Evolutionary conservation across 2,329 filamentous ascomycete genomes (phyloP).

Genomic region (Dactylella cylindrospora): DNA sequence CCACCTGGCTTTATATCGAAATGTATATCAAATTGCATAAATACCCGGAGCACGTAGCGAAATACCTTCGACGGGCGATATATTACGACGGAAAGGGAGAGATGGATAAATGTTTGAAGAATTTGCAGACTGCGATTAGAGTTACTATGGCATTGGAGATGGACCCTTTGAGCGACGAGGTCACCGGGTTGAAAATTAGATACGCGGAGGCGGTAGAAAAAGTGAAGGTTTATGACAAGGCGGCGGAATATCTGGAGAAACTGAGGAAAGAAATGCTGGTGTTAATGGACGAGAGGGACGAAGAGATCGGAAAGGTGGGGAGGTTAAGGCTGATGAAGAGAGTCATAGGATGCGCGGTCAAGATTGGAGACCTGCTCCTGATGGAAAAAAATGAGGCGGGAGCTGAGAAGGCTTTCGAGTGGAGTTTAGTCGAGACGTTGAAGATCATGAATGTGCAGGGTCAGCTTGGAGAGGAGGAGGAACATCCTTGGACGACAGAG

Average conservation of each 20-base stretch:
- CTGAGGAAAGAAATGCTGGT: slow-evolving; percentile 67
- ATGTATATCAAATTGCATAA: slow-evolving; percentile 46
- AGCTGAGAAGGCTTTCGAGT: slow-evolving; percentile 73
- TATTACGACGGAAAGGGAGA: slow-evolving; percentile 81
- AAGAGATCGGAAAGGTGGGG: slow-evolving; percentile 53
- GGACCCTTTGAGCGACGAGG: slow-evolving; percentile 87
- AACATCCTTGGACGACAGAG: slow-evolving; percentile 61
- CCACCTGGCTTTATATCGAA: not conserved
- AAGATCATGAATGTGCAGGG: slow-evolving; percentile 58
- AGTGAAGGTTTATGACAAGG: slow-evolving; percentile 67
- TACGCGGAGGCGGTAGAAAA: slow-evolving; percentile 78
- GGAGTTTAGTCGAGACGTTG: slow-evolving; percentile 77
- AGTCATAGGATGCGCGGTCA: slow-evolving; percentile 73
- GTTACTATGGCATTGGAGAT: slow-evolving; percentile 72
- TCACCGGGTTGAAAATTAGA: slow-evolving; percentile 84
- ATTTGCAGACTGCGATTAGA: slow-evolving; percentile 77
- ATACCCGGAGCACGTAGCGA: slow-evolving; percentile 70
- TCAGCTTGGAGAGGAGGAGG: slow-evolving; percentile 15
- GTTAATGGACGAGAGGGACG: slow-evolving; percentile 56
- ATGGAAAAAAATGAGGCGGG: slow-evolving; percentile 54
- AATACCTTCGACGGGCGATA: slow-evolving; percentile 76
- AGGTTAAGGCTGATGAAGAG: slow-evolving; percentile 71
- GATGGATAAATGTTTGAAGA: slow-evolving; percentile 73
- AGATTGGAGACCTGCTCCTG: slow-evolving; percentile 77
- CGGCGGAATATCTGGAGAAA: slow-evolving; percentile 76